Conservation (phyloP, 2,329 filamentous ascomycete species). For the Colletotrichum siamense region DNA sequence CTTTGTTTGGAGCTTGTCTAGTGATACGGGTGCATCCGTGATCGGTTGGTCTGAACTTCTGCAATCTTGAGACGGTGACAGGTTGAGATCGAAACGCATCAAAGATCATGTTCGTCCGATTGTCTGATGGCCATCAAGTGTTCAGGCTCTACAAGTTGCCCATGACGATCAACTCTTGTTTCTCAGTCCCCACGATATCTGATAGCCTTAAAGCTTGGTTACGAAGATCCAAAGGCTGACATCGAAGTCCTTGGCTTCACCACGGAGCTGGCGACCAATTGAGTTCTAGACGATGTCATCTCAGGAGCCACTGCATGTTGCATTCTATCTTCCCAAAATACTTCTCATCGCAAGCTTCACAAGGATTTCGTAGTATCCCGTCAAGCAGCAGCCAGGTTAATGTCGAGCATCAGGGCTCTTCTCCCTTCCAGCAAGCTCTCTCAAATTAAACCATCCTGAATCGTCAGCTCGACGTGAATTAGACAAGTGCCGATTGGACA, state of each 20-base stretch:
- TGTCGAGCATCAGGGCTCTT: neutral
- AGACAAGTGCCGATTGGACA: neutral
- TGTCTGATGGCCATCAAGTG: neutral
- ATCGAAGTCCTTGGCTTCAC: neutral
- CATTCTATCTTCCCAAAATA: neutral
- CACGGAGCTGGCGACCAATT: neutral
- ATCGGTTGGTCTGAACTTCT: neutral
- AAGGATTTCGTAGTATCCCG: neutral
- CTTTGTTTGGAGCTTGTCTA: neutral
- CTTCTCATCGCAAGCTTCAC: neutral
- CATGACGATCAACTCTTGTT: neutral
- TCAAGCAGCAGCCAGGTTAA: fast-evolving
- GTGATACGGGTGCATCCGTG: neutral
- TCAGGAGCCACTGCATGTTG: neutral
- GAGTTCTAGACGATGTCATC: neutral
- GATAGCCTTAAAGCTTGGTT: neutral
- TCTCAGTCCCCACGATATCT: neutral
- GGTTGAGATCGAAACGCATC: neutral
- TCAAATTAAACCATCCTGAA: neutral
- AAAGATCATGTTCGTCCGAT: neutral
- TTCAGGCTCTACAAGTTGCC: neutral
- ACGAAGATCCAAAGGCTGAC: neutral
- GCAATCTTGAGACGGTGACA: neutral
- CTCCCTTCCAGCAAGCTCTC: neutral
- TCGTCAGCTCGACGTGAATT: neutral